Conservation (phyloP, 176 grass and related monocot species). For the Cenchrus fungigraminus region DNA sequence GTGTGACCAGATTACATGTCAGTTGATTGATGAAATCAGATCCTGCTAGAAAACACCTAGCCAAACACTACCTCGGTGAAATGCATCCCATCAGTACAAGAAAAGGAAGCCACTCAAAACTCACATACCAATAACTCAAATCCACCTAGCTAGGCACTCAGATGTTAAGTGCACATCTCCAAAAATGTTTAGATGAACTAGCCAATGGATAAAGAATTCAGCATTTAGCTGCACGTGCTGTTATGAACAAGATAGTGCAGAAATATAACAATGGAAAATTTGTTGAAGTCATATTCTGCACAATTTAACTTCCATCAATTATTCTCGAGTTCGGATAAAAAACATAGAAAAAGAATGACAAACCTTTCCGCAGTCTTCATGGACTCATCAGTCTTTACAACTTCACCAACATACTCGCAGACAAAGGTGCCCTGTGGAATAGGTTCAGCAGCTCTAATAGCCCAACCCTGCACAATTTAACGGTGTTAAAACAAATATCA, state of each 20-base stretch:
- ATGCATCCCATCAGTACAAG: background rate
- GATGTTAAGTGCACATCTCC: background rate
- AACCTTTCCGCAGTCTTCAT: constrained; percentile 64
- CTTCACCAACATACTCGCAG: constrained; percentile 89
- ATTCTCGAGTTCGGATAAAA: background rate
- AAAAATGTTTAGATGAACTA: no score
- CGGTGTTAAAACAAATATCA: constrained; percentile 38
- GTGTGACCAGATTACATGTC: no score
- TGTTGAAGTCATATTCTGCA: background rate
- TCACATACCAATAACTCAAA: background rate
- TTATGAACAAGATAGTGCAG: constrained; percentile 13
- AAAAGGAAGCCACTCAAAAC: constrained; percentile 7
- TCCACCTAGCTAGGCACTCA: background rate
- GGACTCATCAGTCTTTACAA: constrained; percentile 61
- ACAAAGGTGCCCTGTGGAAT: constrained; percentile 91
- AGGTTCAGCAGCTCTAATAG: constrained; percentile 78
- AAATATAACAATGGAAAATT: constrained; percentile 1
- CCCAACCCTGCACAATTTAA: constrained; percentile 84
- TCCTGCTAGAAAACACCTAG: no score
- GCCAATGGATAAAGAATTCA: background rate
- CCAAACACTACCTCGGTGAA: background rate
- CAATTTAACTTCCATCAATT: background rate
- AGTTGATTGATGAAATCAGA: no score
- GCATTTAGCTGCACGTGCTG: background rate
- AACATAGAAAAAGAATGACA: constrained; percentile 37